These are phyloP conservation scores for Fusarium albidum DNA, from an alignment of 2,329 filamentous ascomycete species.

Conservation along the genomic window DNA sequence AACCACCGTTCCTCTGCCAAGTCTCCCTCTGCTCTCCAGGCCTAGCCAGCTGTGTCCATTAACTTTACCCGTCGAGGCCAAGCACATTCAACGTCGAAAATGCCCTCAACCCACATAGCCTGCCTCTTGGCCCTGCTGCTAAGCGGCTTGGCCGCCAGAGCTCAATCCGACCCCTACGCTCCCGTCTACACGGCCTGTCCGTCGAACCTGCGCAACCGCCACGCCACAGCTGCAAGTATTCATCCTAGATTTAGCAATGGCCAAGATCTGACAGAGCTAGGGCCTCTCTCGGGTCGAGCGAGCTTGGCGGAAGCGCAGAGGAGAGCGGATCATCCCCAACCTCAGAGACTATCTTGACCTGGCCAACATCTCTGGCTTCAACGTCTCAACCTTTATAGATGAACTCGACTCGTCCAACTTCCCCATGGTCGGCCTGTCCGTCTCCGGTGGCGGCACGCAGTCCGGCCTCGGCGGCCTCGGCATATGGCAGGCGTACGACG, in stretches of 20 bases:
- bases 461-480: slow-evolving; percentile 42
- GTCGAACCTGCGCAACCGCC: slow-evolving; percentile 11
- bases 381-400: slow-evolving; percentile 32
- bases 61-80: not conserved
- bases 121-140: not conserved
- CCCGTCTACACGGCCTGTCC: slow-evolving; percentile 27
- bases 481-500: slow-evolving; percentile 41
- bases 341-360: slow-evolving; percentile 33
- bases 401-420: slow-evolving; percentile 29
- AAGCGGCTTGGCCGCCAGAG: not conserved
- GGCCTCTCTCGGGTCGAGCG: slow-evolving; percentile 36
- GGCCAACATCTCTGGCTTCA: slow-evolving; percentile 33
- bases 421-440: slow-evolving; percentile 36
- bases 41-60: too few relatives aligned
- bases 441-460: slow-evolving; percentile 42
- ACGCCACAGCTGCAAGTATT: slow-evolving; percentile 6
- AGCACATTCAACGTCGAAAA: too few relatives aligned
- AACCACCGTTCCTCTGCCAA: too few relatives aligned
- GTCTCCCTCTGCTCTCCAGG: too few relatives aligned
- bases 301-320: slow-evolving; percentile 31
- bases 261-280: not conserved
- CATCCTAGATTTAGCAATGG: fast-evolving
- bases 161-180: slow-evolving; percentile 15
- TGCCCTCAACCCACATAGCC: not conserved
- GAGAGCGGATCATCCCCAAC: slow-evolving; percentile 30